A percentile compares a stretch with the other conserved stretches of the same genome.
These are phyloP conservation scores for Russula sp. DNA, from an alignment of 768 basidiomycete genomes.

Conservation along the genomic window DNA sequence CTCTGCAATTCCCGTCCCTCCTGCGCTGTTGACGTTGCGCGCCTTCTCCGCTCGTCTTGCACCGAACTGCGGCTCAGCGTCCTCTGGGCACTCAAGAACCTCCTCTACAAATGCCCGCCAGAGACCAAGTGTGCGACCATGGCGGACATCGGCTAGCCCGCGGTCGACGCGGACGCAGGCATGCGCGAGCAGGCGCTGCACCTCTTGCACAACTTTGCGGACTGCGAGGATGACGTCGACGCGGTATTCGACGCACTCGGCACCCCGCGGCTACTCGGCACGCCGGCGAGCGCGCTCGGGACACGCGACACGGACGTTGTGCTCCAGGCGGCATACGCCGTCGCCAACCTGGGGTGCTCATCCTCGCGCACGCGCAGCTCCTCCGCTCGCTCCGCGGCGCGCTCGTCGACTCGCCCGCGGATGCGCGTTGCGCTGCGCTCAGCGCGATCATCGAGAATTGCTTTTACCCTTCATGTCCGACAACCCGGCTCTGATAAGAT, in stretches of 20 bases:
- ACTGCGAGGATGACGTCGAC: slow-evolving; percentile 51
- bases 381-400: slow-evolving; percentile 48
- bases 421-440: slow-evolving; percentile 55
- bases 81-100: slow-evolving; percentile 85
- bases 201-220: slow-evolving; percentile 61
- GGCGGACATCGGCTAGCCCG: slow-evolving; percentile 59
- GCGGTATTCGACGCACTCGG: slow-evolving; percentile 55
- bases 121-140: slow-evolving; percentile 62
- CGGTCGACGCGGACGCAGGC: slow-evolving; percentile 45
- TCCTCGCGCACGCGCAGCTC: slow-evolving; percentile 47
- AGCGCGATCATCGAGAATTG: slow-evolving; percentile 44
- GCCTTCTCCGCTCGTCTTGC: slow-evolving; percentile 31
- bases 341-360: slow-evolving; percentile 56
- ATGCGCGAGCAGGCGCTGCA: slow-evolving; percentile 69
- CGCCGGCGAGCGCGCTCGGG: slow-evolving; percentile 44
- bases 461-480: too few species aligned
- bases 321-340: slow-evolving; percentile 52
- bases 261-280: slow-evolving; percentile 38
- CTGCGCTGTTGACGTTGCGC: too few species aligned
- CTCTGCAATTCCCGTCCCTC: too few species aligned
- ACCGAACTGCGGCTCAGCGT: slow-evolving; percentile 57
- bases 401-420: slow-evolving; percentile 53
- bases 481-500: too few species aligned
- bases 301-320: slow-evolving; percentile 49
- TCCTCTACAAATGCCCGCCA: slow-evolving; percentile 56